A percentile compares a stretch with the other conserved stretches of the same genome.
Conservation (phyloP, 2,329 filamentous ascomycete genomes). For the Fusarium sp. region DNA sequence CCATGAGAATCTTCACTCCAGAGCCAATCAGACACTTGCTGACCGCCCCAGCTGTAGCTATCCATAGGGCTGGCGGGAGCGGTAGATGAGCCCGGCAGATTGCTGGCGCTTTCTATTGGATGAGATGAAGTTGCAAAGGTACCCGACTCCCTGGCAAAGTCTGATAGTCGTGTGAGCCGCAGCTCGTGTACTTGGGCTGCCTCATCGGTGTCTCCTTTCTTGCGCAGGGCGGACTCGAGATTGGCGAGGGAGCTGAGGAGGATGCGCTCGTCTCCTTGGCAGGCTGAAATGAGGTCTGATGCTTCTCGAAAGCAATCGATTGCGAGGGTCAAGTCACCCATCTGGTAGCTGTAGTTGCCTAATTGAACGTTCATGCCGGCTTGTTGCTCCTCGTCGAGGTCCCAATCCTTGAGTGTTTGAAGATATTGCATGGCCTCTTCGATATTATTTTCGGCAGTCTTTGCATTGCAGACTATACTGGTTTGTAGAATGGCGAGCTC, state of each 20-base stretch:
- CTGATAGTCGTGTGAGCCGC: slow-evolving; percentile 47
- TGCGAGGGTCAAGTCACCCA: slow-evolving; percentile 47
- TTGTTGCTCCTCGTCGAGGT: slow-evolving; percentile 49
- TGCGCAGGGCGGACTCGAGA: slow-evolving; percentile 48
- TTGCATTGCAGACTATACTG: slow-evolving; percentile 48
- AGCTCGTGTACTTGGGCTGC: slow-evolving; percentile 48
- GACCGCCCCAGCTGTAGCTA: slow-evolving; percentile 30
- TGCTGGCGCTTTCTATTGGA: background rate
- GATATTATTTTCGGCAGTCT: slow-evolving; percentile 48
- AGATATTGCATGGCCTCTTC: slow-evolving; percentile 50
- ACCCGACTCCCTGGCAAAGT: slow-evolving; percentile 49
- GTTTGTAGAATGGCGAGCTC: slow-evolving; percentile 52
- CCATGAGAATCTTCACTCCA: slow-evolving; percentile 34
- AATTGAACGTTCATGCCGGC: slow-evolving; percentile 51
- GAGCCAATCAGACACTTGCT: slow-evolving; percentile 43
- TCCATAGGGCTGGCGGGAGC: slow-evolving; percentile 32
- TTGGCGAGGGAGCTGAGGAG: slow-evolving; percentile 52
- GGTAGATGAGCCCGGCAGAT: slow-evolving; percentile 34
- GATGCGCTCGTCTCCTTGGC: slow-evolving; percentile 51
- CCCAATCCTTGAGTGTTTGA: slow-evolving; percentile 48
- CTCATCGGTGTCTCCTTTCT: slow-evolving; percentile 42
- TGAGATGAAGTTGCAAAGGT: slow-evolving; percentile 37
- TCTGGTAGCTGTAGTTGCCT: slow-evolving; percentile 50
- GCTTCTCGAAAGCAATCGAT: slow-evolving; percentile 50
- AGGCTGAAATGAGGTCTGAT: slow-evolving; percentile 45